A percentile compares a stretch with the other conserved stretches of the same genome.
phyloP scores from a whole-genome alignment of 495 filamentous ascomycete genomes.

The Extremus antarcticus region DNA sequence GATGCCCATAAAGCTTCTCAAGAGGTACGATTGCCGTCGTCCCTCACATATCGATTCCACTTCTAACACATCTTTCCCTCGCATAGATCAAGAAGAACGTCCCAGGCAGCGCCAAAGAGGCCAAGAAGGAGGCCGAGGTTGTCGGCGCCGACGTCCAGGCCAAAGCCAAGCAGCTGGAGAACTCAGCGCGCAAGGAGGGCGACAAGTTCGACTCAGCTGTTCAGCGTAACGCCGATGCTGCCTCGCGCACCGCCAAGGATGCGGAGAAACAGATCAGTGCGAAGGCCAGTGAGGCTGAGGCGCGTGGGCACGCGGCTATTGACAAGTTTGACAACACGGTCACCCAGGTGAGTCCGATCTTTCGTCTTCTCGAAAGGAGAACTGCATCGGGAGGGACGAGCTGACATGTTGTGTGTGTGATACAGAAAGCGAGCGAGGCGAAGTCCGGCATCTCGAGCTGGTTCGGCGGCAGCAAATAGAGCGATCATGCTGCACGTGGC shows the following conservation, averaged over 20 bases:
- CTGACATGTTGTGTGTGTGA: not conserved
- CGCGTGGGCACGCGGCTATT: no score
- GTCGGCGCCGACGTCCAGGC: slow-evolving; percentile 22
- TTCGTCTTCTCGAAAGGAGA: no score
- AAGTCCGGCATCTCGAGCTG: slow-evolving; percentile 70
- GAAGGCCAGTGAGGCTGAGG: no score
- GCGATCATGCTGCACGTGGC: not conserved
- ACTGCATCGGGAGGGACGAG: no score
- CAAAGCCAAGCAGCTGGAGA: not conserved
- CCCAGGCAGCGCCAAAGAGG: slow-evolving; percentile 38
- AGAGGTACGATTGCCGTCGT: no score
- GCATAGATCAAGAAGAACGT: slow-evolving; percentile 54
- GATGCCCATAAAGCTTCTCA: slow-evolving; percentile 54
- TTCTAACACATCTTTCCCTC: no score
- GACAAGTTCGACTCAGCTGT: slow-evolving; percentile 23
- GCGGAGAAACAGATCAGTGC: slow-evolving; percentile 43
- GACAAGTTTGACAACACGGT: slow-evolving; percentile 27
- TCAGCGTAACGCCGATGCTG: slow-evolving; percentile 44
- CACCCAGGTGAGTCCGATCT: slow-evolving; percentile 14
- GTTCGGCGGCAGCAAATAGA: slow-evolving; percentile 49
- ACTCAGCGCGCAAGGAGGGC: slow-evolving; percentile 4
- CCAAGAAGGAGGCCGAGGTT: slow-evolving; percentile 42
- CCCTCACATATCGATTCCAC: no score
- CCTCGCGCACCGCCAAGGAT: slow-evolving; percentile 43
- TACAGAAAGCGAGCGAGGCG: slow-evolving; percentile 40